phyloP scores from a whole-genome alignment of 768 basidiomycete species.

The Tricholoma hemisulphureum region DNA sequence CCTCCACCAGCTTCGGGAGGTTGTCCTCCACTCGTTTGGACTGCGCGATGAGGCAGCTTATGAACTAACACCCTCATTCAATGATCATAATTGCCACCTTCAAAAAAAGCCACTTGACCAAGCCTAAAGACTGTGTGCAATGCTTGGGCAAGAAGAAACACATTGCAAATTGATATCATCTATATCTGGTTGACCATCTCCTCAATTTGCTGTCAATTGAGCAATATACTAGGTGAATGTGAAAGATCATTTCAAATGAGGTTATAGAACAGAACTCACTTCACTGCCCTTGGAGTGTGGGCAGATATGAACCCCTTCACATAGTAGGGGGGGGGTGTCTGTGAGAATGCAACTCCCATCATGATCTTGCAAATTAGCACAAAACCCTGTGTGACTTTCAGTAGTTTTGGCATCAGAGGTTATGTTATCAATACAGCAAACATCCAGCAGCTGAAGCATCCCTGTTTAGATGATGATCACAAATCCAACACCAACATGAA shows the following conservation, averaged over 20 bases:
- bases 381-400: not conserved
- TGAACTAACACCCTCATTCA: not conserved
- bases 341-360: not conserved
- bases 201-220: not conserved
- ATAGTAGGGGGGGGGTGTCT: not conserved
- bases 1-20: too few species aligned
- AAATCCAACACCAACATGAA: not conserved
- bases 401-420: not conserved
- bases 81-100: conserved; percentile 12
- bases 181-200: not conserved
- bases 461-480: not conserved
- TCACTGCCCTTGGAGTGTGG: not conserved
- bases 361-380: not conserved
- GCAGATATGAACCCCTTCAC: not conserved
- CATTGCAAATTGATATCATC: conserved; percentile 12
- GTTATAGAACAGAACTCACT: not conserved
- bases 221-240: not conserved
- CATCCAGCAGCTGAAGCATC: not conserved
- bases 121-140: conserved; percentile 10
- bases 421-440: not conserved
- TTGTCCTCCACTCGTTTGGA: too few species aligned
- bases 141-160: conserved; percentile 1
- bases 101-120: conserved; percentile 10
- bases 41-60: too few species aligned
- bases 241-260: not conserved